phyloP scores from a whole-genome alignment of 2,329 filamentous ascomycete genomes.

The Juglanconis oblonga region DNA sequence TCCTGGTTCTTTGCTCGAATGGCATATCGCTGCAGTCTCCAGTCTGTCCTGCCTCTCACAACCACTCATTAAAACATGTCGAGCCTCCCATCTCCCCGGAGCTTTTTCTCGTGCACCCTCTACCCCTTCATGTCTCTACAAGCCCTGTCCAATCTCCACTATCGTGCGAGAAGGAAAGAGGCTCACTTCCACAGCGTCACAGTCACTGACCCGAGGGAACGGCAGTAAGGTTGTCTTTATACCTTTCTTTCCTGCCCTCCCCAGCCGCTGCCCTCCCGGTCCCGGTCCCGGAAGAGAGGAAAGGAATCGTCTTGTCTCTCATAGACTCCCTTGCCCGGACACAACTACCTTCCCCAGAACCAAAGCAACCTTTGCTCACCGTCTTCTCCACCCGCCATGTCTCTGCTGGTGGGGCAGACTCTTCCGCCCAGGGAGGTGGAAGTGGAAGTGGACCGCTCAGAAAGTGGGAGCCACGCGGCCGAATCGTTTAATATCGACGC shows the following conservation, averaged over 20 bases:
- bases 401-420: constrained; percentile 18
- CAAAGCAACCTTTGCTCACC: background rate
- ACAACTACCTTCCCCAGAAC: constrained; percentile 2
- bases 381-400: constrained; percentile 16
- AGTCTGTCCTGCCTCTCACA: background rate
- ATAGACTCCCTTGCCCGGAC: constrained; percentile 19
- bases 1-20: background rate
- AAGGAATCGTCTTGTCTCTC: constrained; percentile 15
- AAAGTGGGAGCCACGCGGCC: constrained; percentile 14
- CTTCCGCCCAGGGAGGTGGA: constrained; percentile 14
- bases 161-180: constrained; percentile 4
- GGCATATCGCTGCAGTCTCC: background rate
- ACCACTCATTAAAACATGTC: constrained; percentile 18
- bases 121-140: constrained; percentile 7
- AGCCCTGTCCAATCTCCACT: constrained; percentile 4
- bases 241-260: background rate
- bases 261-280: background rate
- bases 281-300: background rate
- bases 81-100: constrained; percentile 12
- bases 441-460: constrained; percentile 4
- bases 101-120: constrained; percentile 1
- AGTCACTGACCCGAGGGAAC: background rate
- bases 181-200: constrained; percentile 6
- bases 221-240: background rate
- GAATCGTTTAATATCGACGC: constrained; percentile 16